Evolutionary conservation across 192 early-diverging fungal species (phyloP), one percentile per base, ranked within the genome.

Genomic region (Umbelopsis sp.): DNA sequence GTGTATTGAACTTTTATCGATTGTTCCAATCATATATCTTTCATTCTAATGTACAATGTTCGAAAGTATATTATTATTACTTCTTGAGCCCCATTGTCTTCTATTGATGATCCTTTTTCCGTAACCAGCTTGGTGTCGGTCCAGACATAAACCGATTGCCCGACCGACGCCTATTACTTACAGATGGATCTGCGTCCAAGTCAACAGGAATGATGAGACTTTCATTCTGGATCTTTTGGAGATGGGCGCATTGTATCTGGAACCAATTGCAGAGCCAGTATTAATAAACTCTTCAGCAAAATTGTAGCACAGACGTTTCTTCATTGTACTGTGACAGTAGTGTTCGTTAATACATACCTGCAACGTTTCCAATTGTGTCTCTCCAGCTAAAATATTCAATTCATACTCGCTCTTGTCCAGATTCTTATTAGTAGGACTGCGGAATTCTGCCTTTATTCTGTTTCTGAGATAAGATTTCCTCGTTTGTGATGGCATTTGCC

Each of bases 351-450:
- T 21, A 4, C 31, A 29, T 62, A 62, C 56, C 56, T 62, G 56
- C 4, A 62, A 26, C 2, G 56, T 62, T 16, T 62, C 56, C 12
- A 62, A 62, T 62, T 62, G 56, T 0, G 56, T 62, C 26, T 62
- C 56, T 34, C 56, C 56, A 62, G 56, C 56, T 2, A 62, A 16
- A 5, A 62, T 62, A 36, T 34, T 14, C 14, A 62, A 16, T 20
- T 62, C 56, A 34, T 62, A 62, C n/a, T 62, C 56, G 31, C 56
- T 62, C 26, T 62, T 62, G 26, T 62, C 56, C 56, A 62, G 24
- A 17, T 62, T 14, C 31, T 62, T 62, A 14, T 22, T 62, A n/a
- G 56, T 6, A 17, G 56, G 2, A 26, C 14, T 62, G 12, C 31
- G 56, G 26, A 62, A 62, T 26, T 62, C 56, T 14, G 16, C 26